These are phyloP conservation scores for Zelonia costaricensis DNA, from an alignment of 208 protist species.

Conservation along the genomic window DNA sequence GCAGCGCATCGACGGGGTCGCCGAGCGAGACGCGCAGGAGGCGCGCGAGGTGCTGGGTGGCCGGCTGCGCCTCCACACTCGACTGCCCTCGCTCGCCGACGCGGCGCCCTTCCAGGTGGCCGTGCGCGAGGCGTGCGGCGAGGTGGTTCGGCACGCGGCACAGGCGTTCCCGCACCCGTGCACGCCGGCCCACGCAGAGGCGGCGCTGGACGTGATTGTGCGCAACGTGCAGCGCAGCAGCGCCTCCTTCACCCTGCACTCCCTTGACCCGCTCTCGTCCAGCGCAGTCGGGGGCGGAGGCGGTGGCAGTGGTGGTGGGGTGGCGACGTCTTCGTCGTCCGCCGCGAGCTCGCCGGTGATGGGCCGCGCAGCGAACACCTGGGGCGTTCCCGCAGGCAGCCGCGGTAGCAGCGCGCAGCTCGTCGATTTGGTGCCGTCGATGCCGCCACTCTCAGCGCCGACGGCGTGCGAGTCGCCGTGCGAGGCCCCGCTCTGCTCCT, in stretches of 20 bases:
- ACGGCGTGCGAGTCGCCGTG: not conserved
- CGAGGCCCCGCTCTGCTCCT: not conserved
- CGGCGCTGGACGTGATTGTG: conserved; percentile 47
- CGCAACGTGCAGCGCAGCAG: conserved; percentile 25
- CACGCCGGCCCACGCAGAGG: conserved; percentile 26
- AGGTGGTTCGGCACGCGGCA: conserved; percentile 38
- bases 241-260: conserved; percentile 18
- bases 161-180: conserved; percentile 37
- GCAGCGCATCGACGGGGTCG: conserved; percentile 19
- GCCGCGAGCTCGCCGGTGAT: conserved; percentile 10
- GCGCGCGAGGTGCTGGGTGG: conserved; percentile 13
- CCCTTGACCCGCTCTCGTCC: conserved; percentile 25
- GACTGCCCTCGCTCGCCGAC: conserved; percentile 17
- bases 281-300: conserved; percentile 1
- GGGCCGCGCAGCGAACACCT: not conserved
- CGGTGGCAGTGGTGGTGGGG: not conserved
- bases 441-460: conserved; percentile 8
- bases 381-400: too few relatives aligned
- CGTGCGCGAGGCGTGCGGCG: conserved; percentile 45
- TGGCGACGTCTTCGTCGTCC: conserved; percentile 9
- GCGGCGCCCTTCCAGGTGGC: conserved; percentile 41
- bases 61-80: conserved; percentile 9
- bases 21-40: conserved; percentile 15
- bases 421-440: conserved; percentile 1
- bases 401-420: not conserved